Conservation (phyloP, 148 eudicot species). For the Rhododendron simsii region DNA sequence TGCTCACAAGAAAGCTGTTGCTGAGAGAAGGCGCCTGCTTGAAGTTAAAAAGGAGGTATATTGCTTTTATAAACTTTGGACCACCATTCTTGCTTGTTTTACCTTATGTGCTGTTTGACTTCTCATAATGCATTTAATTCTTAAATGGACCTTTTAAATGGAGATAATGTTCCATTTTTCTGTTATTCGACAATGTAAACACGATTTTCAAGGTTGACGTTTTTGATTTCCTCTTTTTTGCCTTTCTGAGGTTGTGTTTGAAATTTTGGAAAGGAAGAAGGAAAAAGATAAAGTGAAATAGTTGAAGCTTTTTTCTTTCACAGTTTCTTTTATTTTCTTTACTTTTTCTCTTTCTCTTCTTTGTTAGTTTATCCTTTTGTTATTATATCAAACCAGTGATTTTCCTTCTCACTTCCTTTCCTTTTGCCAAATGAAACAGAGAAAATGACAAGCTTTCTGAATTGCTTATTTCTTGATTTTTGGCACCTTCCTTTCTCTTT, state of each 20-base stretch:
- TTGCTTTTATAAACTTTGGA: neutral
- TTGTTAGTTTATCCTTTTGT: neutral
- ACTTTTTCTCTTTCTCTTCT: neutral
- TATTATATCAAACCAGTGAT: neutral
- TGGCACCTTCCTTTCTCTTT: neutral
- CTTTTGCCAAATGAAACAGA: neutral
- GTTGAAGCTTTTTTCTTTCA: neutral
- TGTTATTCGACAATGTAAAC: neutral
- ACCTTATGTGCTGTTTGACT: neutral
- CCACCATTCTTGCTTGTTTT: conserved; percentile 3
- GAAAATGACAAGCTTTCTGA: neutral
- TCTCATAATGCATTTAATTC: neutral
- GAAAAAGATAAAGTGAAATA: neutral
- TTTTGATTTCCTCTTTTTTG: neutral
- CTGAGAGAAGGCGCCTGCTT: conserved; percentile 57
- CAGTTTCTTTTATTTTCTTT: neutral
- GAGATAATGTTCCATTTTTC: neutral
- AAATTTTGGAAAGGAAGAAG: neutral
- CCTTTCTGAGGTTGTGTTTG: neutral
- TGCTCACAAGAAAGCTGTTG: conserved; percentile 61
- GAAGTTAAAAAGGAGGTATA: conserved; percentile 55
- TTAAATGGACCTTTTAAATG: neutral
- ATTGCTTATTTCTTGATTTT: neutral
- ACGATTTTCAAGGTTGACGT: neutral
- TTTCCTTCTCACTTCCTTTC: neutral